Conservation (phyloP, 805 yeast species). For the Teunomyces tritomae region DNA sequence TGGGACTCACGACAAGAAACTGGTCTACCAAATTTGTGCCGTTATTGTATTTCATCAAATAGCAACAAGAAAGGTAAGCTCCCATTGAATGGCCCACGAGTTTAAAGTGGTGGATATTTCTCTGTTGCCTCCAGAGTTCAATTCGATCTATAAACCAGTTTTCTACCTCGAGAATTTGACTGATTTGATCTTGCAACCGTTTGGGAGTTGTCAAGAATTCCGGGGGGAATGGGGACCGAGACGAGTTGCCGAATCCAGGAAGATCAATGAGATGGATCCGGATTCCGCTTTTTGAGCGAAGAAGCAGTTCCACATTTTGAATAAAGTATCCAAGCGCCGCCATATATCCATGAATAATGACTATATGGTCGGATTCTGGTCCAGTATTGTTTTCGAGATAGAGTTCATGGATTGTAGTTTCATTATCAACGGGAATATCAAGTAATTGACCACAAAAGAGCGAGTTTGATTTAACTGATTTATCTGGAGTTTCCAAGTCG, state of each 20-base stretch:
- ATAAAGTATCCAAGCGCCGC: constrained; percentile 43
- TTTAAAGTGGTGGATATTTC: constrained; percentile 24
- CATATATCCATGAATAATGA: constrained; percentile 44
- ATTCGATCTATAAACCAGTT: constrained; percentile 41
- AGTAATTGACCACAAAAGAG: constrained; percentile 19
- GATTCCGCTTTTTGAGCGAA: constrained; percentile 29
- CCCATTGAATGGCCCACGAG: constrained; percentile 44
- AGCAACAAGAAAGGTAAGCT: constrained; percentile 39
- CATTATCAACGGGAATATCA: constrained; percentile 29
- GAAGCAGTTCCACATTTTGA: constrained; percentile 35
- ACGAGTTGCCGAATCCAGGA: constrained; percentile 44
- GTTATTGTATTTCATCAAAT: constrained; percentile 37
- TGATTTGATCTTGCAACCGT: constrained; percentile 22
- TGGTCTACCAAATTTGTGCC: constrained; percentile 17
- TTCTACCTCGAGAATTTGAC: constrained; percentile 32
- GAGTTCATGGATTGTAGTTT: constrained; percentile 35
- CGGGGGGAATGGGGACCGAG: constrained; percentile 37
- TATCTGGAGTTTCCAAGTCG: constrained; percentile 7
- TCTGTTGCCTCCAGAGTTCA: constrained; percentile 33
- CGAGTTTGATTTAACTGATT: constrained; percentile 1
- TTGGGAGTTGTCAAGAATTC: constrained; percentile 22
- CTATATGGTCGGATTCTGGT: constrained; percentile 19
- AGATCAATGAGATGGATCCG: constrained; percentile 38
- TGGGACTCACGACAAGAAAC: constrained; percentile 36
- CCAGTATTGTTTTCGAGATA: constrained; percentile 23